Base-by-base conservation (phyloP, 2,329 filamentous ascomycete species). In the Aspergillus tamarii region DNA sequence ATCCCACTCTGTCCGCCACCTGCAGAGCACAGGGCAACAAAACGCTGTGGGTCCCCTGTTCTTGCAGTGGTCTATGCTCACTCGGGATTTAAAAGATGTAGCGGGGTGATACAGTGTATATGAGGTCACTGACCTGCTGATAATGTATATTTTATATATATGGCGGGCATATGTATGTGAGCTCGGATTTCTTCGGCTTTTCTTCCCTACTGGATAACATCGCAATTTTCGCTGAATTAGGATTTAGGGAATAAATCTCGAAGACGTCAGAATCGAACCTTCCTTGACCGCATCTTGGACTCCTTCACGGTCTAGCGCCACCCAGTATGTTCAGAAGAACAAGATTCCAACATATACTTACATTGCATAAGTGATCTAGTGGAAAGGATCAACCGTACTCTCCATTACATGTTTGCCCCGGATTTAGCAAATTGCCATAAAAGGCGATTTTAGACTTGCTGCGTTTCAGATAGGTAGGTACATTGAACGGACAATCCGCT, bases 1-100 rank as follows among this genome's bases (percentile, higher is more conserved):
- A 54, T 54, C 50, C 30, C n/a, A 54, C 50, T 54, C 36, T 21
- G 19, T 54, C 11, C 30, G 50, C 50, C 50, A 54, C 50, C 30
- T 36, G 28, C 28, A 54, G 9, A 34, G 52, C 32, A 39, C 52
- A 39, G 52, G 30, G 52, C 52, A 55, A 39, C 14, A 23, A 39
- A 23, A 36, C 34, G 21, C 52, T 23, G 32, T 55, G 52, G 52
- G n/a, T 5, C 32, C 12, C 21, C 26, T 55, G 30, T 19, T 34
- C 30, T 34, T 23, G 32, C n/a, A 55, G 32, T 10, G 52, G 11
- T 23, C 19, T 39, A 55, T 55, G 32, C 52, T 54, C 21, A 39
- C 52, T 55, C n/a, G 52, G 52, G 32, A 21, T 23, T 39, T 55
- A 16, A 32, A 39, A 3, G 30, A 23, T 5, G 52, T 8, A 54